Base-by-base conservation (phyloP, 2,329 filamentous ascomycete species). In the Hirsutella minnesotensis region DNA sequence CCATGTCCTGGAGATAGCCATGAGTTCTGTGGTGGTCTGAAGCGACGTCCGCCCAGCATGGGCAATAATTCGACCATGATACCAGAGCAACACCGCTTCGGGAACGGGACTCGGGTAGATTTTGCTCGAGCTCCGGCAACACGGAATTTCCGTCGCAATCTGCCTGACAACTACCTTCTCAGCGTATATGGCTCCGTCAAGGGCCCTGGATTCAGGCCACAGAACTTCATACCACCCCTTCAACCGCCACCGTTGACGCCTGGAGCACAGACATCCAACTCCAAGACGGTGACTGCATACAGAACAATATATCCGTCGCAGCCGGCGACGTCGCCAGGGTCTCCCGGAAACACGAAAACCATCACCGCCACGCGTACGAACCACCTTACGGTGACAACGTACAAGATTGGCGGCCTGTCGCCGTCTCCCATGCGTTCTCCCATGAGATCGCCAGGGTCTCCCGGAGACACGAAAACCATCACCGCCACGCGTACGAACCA, bases 11-110 rank as follows among this genome's bases (percentile, higher is more conserved):
- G 68, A 2, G 56, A 70, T 45, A 45, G 47, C 0, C 22, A 27
- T 3, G 49, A 69, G 46, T 56, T 60, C 44, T 73, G 70, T 51
- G 69, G 70, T 36, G 68, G 68, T 13, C 48, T 55, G 19, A 43
- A 55, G 13, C 42, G 46, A 36, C 35, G n/a, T 15, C 24, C 13
- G 31, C 13, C 5, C 34, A 18, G 18, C 22, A 20, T 9, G 27
- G 31, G 19, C 9, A 36, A 36, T 13, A 29, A 22, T 12, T 3
- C 15, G 37, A 20, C 34, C 21, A 37, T n/a, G 22, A 20, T 29
- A 22, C 21, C 21, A 19, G 24, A 20, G 16, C 38, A 20, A 27
- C 38, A 39, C 18, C 33, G 15, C 19, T 19, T 30, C 24, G n/a
- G n/a, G 8, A 38, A 42, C 16, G 36, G 3, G 8, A 38, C 35